These are phyloP conservation scores for Russula dissimulans DNA, from an alignment of 768 basidiomycete species.

Conservation along the genomic window DNA sequence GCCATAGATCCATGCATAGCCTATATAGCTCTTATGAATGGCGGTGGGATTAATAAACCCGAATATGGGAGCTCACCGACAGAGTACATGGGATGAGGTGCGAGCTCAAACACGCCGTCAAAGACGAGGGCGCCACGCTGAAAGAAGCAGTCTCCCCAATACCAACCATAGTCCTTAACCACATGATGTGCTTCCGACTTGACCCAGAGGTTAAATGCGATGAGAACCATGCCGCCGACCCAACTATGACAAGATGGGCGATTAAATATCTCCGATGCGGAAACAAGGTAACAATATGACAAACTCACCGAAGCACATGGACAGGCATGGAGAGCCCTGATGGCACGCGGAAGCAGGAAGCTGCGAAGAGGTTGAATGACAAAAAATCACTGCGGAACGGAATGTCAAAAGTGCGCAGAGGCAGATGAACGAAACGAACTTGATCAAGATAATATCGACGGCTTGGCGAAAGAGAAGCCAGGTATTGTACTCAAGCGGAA, in stretches of 20 bases:
- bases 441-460: conserved; percentile 94
- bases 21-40: conserved; percentile 29
- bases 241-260: conserved; percentile 43
- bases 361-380: conserved; percentile 91
- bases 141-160: conserved; percentile 92
- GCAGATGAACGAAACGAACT: conserved; percentile 42
- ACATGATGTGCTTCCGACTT: conserved; percentile 97
- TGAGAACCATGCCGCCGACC: conserved; percentile 76
- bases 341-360: conserved; percentile 85
- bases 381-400: conserved; percentile 67
- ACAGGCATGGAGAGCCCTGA: conserved; percentile 60
- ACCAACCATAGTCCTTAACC: conserved; percentile 98
- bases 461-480: conserved; percentile 94
- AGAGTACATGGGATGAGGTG: conserved; percentile 94
- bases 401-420: not conserved
- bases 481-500: conserved; percentile 89
- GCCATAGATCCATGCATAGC: conserved; percentile 97
- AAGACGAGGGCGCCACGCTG: conserved; percentile 90
- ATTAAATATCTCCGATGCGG: not conserved
- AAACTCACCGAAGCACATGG: conserved; percentile 64
- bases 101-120: conserved; percentile 94
- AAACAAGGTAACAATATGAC: not conserved
- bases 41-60: not conserved
- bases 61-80: conserved; percentile 39
- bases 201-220: conserved; percentile 96